Evolutionary conservation across 202 grass and related monocot genomes (phyloP), one percentile per base, ranked within the genome.

Genomic region (Saccharum hybrid): DNA sequence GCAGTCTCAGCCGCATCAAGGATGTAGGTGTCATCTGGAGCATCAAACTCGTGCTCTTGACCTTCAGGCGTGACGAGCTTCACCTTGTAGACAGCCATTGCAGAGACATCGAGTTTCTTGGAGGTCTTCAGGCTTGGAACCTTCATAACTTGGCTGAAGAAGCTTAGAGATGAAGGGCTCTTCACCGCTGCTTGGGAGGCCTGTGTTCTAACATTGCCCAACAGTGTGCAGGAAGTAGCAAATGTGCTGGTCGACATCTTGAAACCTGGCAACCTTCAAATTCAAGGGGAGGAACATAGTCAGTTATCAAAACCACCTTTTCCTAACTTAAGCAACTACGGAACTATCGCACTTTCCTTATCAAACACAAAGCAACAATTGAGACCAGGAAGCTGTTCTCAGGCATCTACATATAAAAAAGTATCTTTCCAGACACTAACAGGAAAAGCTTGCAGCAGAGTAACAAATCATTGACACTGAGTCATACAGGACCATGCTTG

Each of bases 21-120:
- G 65, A 94, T 97, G 86, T 97, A 97, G n/a, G 82, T 42, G 72
- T 97, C 94, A 4, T 97, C 94, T 8, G 92, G 85, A 12, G 92
- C 92, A 30, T 97, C 90, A 1, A 97, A 94, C 52, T 89, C 94
- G 0, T 92, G 84, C 79, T 92, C 92, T 22, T 79, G 8, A 19
- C 94, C 92, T 5, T 97, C 86, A 2, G 81, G 88, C 10, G 19
- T 18, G 39, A 97, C 59, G 0, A 97, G 94, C 76, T 97, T 97
- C 65, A 97, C 81, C 90, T 97, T 97, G 90, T 97, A 97, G 26
- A 77, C 77, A 9, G 94, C 92, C 88, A 85, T 89, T 0, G 84
- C 86, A 7, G 92, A 88, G 41, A 86, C 73, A 2, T 86, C 77
- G 0, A 88, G 81, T 41, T 64, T 66, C 78, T 79, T 97, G 75